phyloP scores from a whole-genome alignment of 805 yeast genomes.

The Ogataea ramenticola region DNA sequence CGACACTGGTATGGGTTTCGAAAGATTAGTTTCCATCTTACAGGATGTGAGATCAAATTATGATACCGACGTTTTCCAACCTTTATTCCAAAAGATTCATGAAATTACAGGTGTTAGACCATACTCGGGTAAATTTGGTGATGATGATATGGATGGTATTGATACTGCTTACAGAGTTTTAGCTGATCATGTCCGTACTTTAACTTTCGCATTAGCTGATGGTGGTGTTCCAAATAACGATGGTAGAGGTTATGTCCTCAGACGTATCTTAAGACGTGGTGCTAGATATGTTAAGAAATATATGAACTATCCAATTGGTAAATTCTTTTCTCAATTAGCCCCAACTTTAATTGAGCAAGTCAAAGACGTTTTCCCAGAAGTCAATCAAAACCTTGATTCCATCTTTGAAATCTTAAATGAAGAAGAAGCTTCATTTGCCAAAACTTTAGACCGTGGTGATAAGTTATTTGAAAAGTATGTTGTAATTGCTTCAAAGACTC shows the following conservation, averaged over 20 bases:
- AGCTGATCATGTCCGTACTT: slow-evolving; percentile 97
- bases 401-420: slow-evolving; percentile 89
- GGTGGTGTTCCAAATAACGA: slow-evolving; percentile 99
- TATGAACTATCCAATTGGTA: slow-evolving; percentile 91
- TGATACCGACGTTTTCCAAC: slow-evolving; percentile 94
- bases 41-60: slow-evolving; percentile 91
- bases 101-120: slow-evolving; percentile 91
- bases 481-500: slow-evolving; percentile 65
- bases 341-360: slow-evolving; percentile 91
- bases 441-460: slow-evolving; percentile 97
- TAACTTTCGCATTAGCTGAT: slow-evolving; percentile 92
- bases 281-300: slow-evolving; percentile 95
- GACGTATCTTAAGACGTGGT: slow-evolving; percentile 97
- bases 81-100: slow-evolving; percentile 78
- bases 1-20: slow-evolving; percentile 99
- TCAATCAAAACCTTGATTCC: slow-evolving; percentile 59
- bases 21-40: slow-evolving; percentile 88
- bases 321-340: slow-evolving; percentile 84
- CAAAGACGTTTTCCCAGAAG: slow-evolving; percentile 85
- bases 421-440: slow-evolving; percentile 92
- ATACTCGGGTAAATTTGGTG: slow-evolving; percentile 88
- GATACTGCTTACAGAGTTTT: slow-evolving; percentile 97
- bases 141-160: slow-evolving; percentile 86
- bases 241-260: slow-evolving; percentile 96
- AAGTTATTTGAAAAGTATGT: slow-evolving; percentile 93